These are phyloP conservation scores for Multifurca ochricompacta DNA, from an alignment of 768 basidiomycete species.

Conservation along the genomic window DNA sequence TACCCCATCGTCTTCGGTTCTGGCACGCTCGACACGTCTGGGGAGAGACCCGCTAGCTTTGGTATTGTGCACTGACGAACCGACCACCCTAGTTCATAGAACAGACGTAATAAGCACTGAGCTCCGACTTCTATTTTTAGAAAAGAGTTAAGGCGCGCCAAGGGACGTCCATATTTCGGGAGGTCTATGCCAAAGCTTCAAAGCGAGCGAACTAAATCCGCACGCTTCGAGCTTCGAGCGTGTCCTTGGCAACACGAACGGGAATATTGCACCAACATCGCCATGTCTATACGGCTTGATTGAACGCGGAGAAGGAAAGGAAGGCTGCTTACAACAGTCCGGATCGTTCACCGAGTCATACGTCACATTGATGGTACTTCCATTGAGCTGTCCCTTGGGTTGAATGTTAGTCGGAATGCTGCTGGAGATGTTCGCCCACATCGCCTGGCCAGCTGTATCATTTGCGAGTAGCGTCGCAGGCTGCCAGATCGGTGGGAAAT, in stretches of 20 bases:
- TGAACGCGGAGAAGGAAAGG: neutral
- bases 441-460: constrained; percentile 23
- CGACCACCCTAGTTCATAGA: constrained; percentile 34
- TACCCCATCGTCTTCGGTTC: constrained; percentile 55
- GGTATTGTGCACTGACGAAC: constrained; percentile 37
- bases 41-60: constrained; percentile 35
- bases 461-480: constrained; percentile 13
- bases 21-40: constrained; percentile 41
- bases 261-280: neutral
- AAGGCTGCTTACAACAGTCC: constrained; percentile 17
- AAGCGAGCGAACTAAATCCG: neutral
- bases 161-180: neutral
- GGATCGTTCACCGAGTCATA: constrained; percentile 17
- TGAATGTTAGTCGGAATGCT: constrained; percentile 40
- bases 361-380: neutral
- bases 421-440: constrained; percentile 37
- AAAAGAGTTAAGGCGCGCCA: neutral
- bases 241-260: neutral
- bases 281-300: neutral
- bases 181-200: neutral
- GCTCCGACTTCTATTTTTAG: neutral
- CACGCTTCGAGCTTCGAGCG: neutral
- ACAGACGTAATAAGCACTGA: neutral
- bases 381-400: constrained; percentile 27
- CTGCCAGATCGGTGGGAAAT: constrained; percentile 12